These are phyloP conservation scores for Amphibolis antarctica DNA, from an alignment of 106 monocot species.

Conservation along the genomic window DNA sequence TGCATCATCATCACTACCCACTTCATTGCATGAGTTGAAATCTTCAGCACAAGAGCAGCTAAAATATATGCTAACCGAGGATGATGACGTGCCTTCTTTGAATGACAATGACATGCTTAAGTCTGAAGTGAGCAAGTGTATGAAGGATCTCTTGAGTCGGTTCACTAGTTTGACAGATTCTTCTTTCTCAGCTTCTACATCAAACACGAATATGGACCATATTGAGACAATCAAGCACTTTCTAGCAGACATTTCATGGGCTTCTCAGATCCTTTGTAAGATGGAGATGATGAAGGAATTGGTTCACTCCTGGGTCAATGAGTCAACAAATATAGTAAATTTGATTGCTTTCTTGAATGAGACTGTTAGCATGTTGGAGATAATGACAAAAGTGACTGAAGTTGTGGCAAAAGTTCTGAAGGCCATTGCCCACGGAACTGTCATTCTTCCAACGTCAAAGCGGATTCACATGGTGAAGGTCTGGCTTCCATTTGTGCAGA, in stretches of 20 bases:
- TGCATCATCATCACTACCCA: slow-evolving; percentile 44
- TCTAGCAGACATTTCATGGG: slow-evolving; percentile 65
- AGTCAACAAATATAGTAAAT: slow-evolving; percentile 27
- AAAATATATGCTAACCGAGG: slow-evolving; percentile 78
- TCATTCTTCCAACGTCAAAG: slow-evolving; percentile 31
- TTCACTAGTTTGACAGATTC: slow-evolving; percentile 21
- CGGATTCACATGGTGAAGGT: slow-evolving; percentile 39
- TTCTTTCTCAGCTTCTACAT: slow-evolving; percentile 1
- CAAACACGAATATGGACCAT: background rate
- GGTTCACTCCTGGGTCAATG: slow-evolving; percentile 44
- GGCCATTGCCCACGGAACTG: slow-evolving; percentile 47
- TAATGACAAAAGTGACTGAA: slow-evolving; percentile 39
- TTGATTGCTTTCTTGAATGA: slow-evolving; percentile 6
- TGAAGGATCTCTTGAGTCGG: slow-evolving; percentile 24
- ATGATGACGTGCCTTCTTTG: slow-evolving; percentile 70
- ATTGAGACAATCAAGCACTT: slow-evolving; percentile 17
- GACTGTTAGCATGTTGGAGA: slow-evolving; percentile 5
- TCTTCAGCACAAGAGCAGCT: slow-evolving; percentile 69
- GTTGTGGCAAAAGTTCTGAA: slow-evolving; percentile 52
- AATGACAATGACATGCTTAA: slow-evolving; percentile 20
- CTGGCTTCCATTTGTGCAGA: slow-evolving; percentile 64
- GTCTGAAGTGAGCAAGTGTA: slow-evolving; percentile 36
- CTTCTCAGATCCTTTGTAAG: slow-evolving; percentile 60
- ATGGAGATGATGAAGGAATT: slow-evolving; percentile 81
- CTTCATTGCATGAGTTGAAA: slow-evolving; percentile 39